Base-by-base conservation (phyloP, 2,329 filamentous ascomycete genomes). In the Aspergillus bombycis region DNA sequence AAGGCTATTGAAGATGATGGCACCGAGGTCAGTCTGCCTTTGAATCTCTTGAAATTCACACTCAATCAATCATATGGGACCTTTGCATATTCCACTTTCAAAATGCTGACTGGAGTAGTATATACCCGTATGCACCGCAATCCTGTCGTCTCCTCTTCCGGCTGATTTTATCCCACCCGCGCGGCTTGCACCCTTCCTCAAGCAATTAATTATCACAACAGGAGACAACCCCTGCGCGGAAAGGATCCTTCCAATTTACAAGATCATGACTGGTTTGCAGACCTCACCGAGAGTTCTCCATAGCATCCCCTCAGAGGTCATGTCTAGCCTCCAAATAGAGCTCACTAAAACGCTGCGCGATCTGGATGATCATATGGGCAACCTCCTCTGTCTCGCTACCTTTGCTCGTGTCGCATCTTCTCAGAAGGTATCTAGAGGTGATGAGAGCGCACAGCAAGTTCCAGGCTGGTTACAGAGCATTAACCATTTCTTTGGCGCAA, bases 361-460 rank as follows among this genome's bases (percentile, higher is more conserved):
- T 57, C 64, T 79, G 28, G 74, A 78, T 50, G 74, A 80, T 55
- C 75, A 78, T 23, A 73, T 79, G 71, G 77, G 74, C 8, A 80
- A 76, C 41, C 68, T 81, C 7, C 65, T 80, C n/a, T 80, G 77
- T 46, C 71, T 81, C n/a, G 77, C 78, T 14, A 77, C 74, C 0
- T 78, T 80, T 62, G 75, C 78, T 5, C 74, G 71, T 4, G 72
- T 81, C 23, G 66, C 73, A 55, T 71, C 70, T 7, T 64, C 70
- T 10, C 63, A 65, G 57, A 52, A 43, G 12, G 14, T 56, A 30
- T 43, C 34, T 16, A 36, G 43, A 14, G 52, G 63, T 23, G 58
- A 61, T 10, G 61, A 69, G 61, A 64, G 67, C 43, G 66, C 62
- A 67, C 60, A 63, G 46, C 60, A 71, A 23, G 14, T 41, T 19